phyloP scores from a whole-genome alignment of 306 rosid genomes.

The Malus sieversii region DNA sequence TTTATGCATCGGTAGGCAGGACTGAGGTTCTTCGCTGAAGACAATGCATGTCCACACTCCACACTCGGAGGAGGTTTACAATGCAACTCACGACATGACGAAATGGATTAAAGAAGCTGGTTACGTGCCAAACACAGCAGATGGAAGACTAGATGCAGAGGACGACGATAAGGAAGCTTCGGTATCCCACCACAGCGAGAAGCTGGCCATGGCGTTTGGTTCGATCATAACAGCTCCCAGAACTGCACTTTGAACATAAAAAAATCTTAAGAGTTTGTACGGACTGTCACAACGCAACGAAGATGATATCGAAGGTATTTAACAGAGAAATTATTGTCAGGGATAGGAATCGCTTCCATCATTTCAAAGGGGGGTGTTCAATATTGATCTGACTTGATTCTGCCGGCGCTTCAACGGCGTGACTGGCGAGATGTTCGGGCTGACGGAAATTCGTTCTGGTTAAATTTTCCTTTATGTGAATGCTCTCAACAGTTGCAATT shows the following conservation, averaged over 20 bases:
- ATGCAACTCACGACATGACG: slow-evolving; percentile 43
- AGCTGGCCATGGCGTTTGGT: slow-evolving; percentile 62
- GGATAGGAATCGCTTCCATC: too few relatives aligned
- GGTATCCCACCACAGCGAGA: slow-evolving; percentile 61
- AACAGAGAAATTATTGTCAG: too few relatives aligned
- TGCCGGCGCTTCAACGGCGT: too few relatives aligned
- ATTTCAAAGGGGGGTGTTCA: too few relatives aligned
- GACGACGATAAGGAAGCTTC: slow-evolving; percentile 45
- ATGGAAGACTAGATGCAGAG: slow-evolving; percentile 61
- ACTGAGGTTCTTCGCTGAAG: slow-evolving; percentile 46
- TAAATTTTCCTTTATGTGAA: too few relatives aligned
- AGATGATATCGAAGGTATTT: too few relatives aligned
- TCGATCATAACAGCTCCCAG: slow-evolving; percentile 39
- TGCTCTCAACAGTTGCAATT: too few relatives aligned
- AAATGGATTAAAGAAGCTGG: slow-evolving; percentile 37
- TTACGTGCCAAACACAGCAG: slow-evolving; percentile 44
- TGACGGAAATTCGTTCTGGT: too few relatives aligned
- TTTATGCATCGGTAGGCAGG: slow-evolving; percentile 45
- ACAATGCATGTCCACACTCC: slow-evolving; percentile 37
- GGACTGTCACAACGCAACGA: too few relatives aligned
- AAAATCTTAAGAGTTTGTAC: too few relatives aligned
- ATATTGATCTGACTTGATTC: too few relatives aligned
- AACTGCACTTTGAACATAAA: slow-evolving; percentile 11
- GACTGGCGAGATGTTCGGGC: too few relatives aligned
- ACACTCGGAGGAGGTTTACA: slow-evolving; percentile 42